These are phyloP conservation scores for Pythium myriotylum DNA, from an alignment of 352 stramenopile genomes.

Conservation along the genomic window DNA sequence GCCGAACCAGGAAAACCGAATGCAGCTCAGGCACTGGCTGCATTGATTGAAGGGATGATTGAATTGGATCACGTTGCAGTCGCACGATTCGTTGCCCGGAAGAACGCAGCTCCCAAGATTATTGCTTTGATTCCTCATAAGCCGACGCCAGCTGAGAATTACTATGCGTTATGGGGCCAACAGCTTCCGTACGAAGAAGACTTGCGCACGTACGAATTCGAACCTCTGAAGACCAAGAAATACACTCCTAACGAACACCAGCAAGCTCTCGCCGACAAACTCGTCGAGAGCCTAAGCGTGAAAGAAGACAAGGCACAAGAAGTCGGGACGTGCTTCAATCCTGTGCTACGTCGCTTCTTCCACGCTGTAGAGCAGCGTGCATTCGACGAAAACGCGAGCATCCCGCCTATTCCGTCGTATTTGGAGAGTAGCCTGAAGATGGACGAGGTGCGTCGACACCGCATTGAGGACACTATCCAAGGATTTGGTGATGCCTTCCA, in stretches of 20 bases:
- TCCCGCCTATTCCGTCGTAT: constrained; percentile 57
- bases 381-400: constrained; percentile 45
- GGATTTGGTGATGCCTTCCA: constrained; percentile 75
- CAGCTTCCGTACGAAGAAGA: constrained; percentile 84
- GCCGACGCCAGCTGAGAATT: constrained; percentile 46
- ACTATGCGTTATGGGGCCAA: constrained; percentile 73
- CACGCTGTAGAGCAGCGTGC: constrained; percentile 59
- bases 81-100: constrained; percentile 74
- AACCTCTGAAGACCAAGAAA: constrained; percentile 58
- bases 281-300: constrained; percentile 78
- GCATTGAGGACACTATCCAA: constrained; percentile 63
- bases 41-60: constrained; percentile 70
- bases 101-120: constrained; percentile 81
- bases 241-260: constrained; percentile 55
- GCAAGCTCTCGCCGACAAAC: constrained; percentile 57
- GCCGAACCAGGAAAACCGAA: constrained; percentile 73
- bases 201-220: constrained; percentile 77
- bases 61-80: constrained; percentile 63
- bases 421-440: constrained; percentile 69
- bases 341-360: constrained; percentile 74
- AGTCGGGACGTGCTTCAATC: constrained; percentile 68
- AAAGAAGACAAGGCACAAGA: constrained; percentile 63
- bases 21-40: constrained; percentile 58
- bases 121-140: constrained; percentile 67
- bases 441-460: constrained; percentile 44